These are phyloP conservation scores for Yamadazyma pseudoaaseri DNA, from an alignment of 1,139 yeast genomes.

Conservation along the genomic window DNA sequence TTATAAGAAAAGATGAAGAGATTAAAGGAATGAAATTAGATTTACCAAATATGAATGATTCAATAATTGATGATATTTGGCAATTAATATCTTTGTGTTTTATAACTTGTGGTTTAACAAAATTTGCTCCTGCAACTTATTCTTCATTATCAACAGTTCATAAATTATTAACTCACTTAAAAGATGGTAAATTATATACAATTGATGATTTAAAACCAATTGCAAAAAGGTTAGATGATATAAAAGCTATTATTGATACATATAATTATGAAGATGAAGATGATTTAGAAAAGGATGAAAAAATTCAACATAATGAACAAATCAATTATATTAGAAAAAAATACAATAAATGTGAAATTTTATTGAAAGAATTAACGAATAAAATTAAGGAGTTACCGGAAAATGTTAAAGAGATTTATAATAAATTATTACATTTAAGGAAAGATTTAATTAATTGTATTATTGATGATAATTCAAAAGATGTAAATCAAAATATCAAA, in stretches of 20 bases:
- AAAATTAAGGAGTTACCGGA: conserved; percentile 58
- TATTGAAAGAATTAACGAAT: conserved; percentile 50
- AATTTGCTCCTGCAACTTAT: conserved; percentile 91
- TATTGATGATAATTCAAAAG: conserved; percentile 19
- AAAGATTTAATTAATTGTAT: conserved; percentile 33
- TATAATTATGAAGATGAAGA: conserved; percentile 35
- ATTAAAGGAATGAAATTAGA: conserved; percentile 40
- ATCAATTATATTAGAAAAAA: conserved; percentile 56
- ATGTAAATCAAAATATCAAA: conserved; percentile 6
- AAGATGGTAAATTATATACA: conserved; percentile 79
- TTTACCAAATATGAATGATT: conserved; percentile 54
- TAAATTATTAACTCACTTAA: conserved; percentile 75
- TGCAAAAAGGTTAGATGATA: conserved; percentile 65
- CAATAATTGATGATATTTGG: conserved; percentile 82
- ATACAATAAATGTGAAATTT: conserved; percentile 54
- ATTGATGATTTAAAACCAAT: conserved; percentile 81
- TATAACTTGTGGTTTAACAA: conserved; percentile 85
- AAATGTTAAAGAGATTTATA: conserved; percentile 51
- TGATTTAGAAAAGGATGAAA: conserved; percentile 20
- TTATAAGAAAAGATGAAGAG: conserved; percentile 49
- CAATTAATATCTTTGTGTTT: conserved; percentile 82
- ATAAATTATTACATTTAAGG: conserved; percentile 40
- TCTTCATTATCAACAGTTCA: conserved; percentile 84
- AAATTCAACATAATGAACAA: conserved; percentile 49
- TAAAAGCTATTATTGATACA: conserved; percentile 53